Evolutionary conservation across 352 stramenopile species (phyloP).

Genomic region (Globisporangium acanthophoron): DNA sequence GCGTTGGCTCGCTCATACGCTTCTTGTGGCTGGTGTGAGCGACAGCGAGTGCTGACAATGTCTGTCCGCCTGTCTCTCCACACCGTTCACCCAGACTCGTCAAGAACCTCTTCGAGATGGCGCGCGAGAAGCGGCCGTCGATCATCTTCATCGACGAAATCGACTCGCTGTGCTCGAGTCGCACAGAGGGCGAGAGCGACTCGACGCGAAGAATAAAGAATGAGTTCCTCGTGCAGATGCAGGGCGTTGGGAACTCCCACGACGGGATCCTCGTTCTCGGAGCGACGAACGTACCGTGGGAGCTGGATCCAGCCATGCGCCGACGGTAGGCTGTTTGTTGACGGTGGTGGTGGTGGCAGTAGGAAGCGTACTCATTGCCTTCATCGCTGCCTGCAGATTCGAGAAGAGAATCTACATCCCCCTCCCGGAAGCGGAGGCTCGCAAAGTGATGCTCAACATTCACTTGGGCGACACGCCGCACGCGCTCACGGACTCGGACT

Average conservation of each 20-base stretch:
- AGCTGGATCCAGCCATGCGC: conserved; percentile 95
- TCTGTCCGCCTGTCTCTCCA: not conserved
- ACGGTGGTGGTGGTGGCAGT: not conserved
- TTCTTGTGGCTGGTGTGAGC: conserved; percentile 23
- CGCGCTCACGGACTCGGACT: conserved; percentile 91
- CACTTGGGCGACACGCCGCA: conserved; percentile 97
- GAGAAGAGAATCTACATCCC: conserved; percentile 99
- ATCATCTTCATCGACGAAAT: conserved; percentile 99
- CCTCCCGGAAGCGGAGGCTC: conserved; percentile 89
- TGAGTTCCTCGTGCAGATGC: conserved; percentile 98
- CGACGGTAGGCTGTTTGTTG: conserved; percentile 62
- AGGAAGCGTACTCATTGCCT: not conserved
- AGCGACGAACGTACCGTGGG: conserved; percentile 98
- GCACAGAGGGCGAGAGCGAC: conserved; percentile 94
- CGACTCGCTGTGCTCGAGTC: conserved; percentile 92
- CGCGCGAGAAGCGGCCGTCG: conserved; percentile 88
- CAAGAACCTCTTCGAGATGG: conserved; percentile 98
- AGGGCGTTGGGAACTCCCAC: conserved; percentile 91
- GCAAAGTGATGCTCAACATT: conserved; percentile 96
- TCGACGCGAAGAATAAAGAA: conserved; percentile 96
- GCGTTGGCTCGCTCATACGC: conserved; percentile 1
- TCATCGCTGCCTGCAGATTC: conserved; percentile 68
- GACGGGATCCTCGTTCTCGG: conserved; percentile 93
- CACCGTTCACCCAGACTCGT: conserved; percentile 72
- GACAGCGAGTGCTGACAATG: not conserved